Evolutionary conservation across 2,329 filamentous ascomycete species (phyloP).

Genomic region (Fonsecaea erecta): DNA sequence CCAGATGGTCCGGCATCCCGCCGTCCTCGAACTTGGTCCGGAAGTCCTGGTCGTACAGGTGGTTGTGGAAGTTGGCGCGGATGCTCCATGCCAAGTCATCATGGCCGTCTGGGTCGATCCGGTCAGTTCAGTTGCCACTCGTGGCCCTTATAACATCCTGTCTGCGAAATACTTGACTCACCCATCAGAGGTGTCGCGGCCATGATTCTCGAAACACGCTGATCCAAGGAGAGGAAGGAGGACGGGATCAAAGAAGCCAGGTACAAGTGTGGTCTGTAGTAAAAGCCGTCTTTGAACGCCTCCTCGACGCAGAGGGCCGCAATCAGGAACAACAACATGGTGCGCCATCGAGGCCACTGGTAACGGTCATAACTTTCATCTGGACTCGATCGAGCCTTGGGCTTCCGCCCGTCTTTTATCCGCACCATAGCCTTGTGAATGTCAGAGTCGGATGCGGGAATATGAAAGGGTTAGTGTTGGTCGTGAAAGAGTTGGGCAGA

Average conservation of each 20-base stretch:
- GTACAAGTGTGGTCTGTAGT: neutral
- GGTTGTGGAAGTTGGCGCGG: slow-evolving; percentile 69
- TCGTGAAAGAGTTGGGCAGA: neutral
- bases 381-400: neutral
- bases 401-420: neutral
- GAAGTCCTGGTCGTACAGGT: slow-evolving; percentile 76
- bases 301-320: neutral
- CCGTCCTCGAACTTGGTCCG: slow-evolving; percentile 72
- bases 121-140: neutral
- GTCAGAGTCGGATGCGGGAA: neutral
- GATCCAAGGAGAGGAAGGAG: slow-evolving; percentile 37
- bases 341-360: slow-evolving; percentile 4
- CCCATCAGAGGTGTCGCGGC: slow-evolving; percentile 58
- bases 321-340: slow-evolving; percentile 4
- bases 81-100: slow-evolving; percentile 81
- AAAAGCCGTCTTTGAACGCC: slow-evolving; percentile 1
- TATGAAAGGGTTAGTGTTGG: neutral
- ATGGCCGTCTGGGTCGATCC: slow-evolving; percentile 65
- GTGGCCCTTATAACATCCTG: neutral
- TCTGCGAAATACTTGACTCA: slow-evolving; percentile 3
- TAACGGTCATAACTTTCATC: slow-evolving; percentile 16
- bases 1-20: slow-evolving; percentile 71
- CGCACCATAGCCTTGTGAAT: neutral
- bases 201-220: slow-evolving; percentile 52
- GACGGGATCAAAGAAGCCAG: slow-evolving; percentile 12